These are phyloP conservation scores for Speleostelium caveatum DNA, from an alignment of 78 protist genomes.

Conservation along the genomic window DNA sequence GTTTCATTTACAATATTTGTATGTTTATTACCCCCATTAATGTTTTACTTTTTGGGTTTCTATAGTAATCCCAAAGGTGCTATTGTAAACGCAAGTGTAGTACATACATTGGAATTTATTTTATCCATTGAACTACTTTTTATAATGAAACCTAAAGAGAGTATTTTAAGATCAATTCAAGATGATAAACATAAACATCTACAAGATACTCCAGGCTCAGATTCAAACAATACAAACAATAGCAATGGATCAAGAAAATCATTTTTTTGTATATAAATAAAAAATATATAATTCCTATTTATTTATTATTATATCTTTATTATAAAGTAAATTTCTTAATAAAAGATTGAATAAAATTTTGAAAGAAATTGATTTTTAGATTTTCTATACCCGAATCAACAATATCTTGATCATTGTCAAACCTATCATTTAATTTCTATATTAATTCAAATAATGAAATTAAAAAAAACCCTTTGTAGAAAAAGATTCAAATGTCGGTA, in stretches of 20 bases:
- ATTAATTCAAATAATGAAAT: too few species aligned
- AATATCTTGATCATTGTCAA: too few species aligned
- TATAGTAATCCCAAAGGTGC: slow-evolving; percentile 7
- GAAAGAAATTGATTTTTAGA: too few species aligned
- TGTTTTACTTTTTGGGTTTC: slow-evolving; percentile 13
- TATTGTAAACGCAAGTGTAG: background rate
- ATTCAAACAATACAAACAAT: too few species aligned
- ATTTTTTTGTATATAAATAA: background rate
- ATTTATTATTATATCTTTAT: too few species aligned
- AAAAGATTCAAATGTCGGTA: too few species aligned
- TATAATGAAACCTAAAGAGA: slow-evolving; percentile 46
- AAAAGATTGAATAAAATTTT: too few species aligned
- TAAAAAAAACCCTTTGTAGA: too few species aligned
- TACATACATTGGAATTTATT: slow-evolving; percentile 20
- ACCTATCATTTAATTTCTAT: too few species aligned
- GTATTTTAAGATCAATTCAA: background rate
- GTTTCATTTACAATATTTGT: background rate
- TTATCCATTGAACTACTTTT: slow-evolving; percentile 14
- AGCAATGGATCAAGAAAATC: background rate
- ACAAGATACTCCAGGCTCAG: background rate
- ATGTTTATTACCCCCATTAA: slow-evolving; percentile 2
- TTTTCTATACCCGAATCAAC: too few species aligned
- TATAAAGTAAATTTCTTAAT: too few species aligned
- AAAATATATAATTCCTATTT: too few species aligned
- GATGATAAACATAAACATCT: background rate